These are phyloP conservation scores for Selaginella tamariscina DNA, from an alignment of 75 land plant species.

Conservation along the genomic window DNA sequence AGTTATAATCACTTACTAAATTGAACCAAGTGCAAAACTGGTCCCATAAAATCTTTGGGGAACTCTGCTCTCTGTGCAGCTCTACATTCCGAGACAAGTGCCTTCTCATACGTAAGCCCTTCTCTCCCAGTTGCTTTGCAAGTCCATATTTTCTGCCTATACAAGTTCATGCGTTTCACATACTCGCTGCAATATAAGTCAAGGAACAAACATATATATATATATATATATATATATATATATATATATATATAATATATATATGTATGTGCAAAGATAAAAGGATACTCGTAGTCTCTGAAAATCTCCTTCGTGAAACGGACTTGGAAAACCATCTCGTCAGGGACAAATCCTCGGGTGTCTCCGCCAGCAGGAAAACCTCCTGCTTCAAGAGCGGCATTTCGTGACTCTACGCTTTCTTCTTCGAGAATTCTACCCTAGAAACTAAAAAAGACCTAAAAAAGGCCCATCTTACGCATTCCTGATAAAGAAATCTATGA, in stretches of 20 bases:
- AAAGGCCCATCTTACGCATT: neutral
- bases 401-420: neutral
- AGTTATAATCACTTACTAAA: conserved; percentile 11
- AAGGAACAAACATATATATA: neutral
- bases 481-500: neutral
- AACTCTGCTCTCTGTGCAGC: conserved; percentile 4
- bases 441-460: neutral
- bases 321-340: conserved; percentile 73
- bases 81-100: conserved; percentile 5
- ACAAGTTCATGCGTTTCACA: conserved; percentile 10
- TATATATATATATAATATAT: no score
- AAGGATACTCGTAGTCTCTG: conserved; percentile 74
- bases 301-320: conserved; percentile 90
- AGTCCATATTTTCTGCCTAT: conserved; percentile 9
- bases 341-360: conserved; percentile 53
- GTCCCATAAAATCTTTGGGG: conserved; percentile 9
- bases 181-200: conserved; percentile 1
- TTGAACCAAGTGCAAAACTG: conserved; percentile 7
- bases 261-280: no score
- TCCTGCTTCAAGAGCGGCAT: conserved; percentile 87
- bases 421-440: neutral
- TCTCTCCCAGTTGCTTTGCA: conserved; percentile 2
- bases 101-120: conserved; percentile 1
- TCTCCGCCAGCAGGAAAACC: conserved; percentile 31
- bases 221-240: no score